Conservation (phyloP, 805 yeast species). For the Kluyveromyces starmeri region DNA sequence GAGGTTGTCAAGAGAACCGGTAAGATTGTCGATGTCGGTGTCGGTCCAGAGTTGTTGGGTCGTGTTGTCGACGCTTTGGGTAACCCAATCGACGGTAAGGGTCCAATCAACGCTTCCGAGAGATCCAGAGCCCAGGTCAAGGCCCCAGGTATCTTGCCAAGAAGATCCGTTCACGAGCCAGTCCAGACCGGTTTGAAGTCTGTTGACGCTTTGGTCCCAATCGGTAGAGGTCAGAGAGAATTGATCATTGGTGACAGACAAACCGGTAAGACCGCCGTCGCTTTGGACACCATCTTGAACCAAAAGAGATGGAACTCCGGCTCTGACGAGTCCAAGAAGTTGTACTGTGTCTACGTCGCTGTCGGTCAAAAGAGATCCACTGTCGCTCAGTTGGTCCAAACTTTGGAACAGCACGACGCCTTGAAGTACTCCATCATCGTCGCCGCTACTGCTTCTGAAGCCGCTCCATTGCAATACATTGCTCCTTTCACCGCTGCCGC, state of each 20-base stretch:
- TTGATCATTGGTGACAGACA: constrained; percentile 99
- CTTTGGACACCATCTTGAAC: constrained; percentile 95
- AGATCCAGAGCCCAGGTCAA: constrained; percentile 94
- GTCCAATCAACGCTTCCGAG: constrained; percentile 83
- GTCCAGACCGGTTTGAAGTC: constrained; percentile 99
- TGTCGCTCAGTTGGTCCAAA: constrained; percentile 98
- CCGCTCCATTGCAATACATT: constrained; percentile 99
- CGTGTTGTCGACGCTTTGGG: constrained; percentile 99
- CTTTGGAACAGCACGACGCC: constrained; percentile 97
- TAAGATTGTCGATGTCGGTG: constrained; percentile 97
- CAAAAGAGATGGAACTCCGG: constrained; percentile 99
- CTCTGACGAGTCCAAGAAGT: constrained; percentile 90
- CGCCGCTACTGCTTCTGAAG: constrained; percentile 99
- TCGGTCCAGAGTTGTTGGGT: constrained; percentile 96
- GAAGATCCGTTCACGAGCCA: constrained; percentile 97
- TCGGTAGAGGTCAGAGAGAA: constrained; percentile 99
- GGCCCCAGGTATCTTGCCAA: constrained; percentile 99
- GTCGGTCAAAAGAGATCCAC: constrained; percentile 99
- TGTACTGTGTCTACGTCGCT: constrained; percentile 99
- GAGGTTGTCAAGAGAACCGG: constrained; percentile 99
- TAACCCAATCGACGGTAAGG: constrained; percentile 99
- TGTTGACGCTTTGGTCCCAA: constrained; percentile 97
- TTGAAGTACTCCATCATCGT: constrained; percentile 95
- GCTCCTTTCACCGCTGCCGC: constrained; percentile 99
- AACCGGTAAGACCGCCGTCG: constrained; percentile 99